Evolutionary conservation across 345 rosid genomes (phyloP), one percentile per base, ranked within the genome.

Genomic region (Kandelia obovata): DNA sequence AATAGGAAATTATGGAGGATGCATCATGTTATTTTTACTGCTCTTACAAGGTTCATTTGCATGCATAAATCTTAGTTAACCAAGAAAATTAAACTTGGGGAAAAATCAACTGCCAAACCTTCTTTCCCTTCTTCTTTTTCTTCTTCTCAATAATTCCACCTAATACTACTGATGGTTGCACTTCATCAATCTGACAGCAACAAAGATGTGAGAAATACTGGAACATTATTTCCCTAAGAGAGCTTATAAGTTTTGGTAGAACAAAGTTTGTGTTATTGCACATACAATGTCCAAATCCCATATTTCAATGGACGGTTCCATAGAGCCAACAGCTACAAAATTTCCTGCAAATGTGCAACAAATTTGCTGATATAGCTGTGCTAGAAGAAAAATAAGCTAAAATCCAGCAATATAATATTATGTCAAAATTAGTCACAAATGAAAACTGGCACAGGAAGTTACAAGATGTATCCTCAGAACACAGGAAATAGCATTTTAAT

Each of bases 201-300:
- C 34, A 74, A 72, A 77, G 49, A 52, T 31, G 30, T 62, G 58
- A 69, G 71, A 76, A 53, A 31, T 57, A 68, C 64, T 67, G 39
- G 55, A 69, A 58, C 49, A 76, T 56, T 17, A 59, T 56, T 43
- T 68, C n/a, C 11, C 51, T 53, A 27, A 47, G 62, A 17, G 61
- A 66, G 59, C 62, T 23, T n/a, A 64, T 31, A 5, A 77, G 37
- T 25, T 21, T 58, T 19, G 23, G 20, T n/a, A 57, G 31, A 8
- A 58, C 26, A 21, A 60, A 32, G 61, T 55, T 51, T 64, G n/a
- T 35, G 34, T 60, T 43, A 31, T 51, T 60, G 43, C 64, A 83
- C 95, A 59, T 88, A 90, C 98, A 81, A 83, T 77, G 77, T 95
- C 96, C 73, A 95, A 94, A 75, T 95, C 97, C 98, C 98, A 92